Conservation (phyloP, 2,329 filamentous ascomycete genomes). For the Graphium sp. region DNA sequence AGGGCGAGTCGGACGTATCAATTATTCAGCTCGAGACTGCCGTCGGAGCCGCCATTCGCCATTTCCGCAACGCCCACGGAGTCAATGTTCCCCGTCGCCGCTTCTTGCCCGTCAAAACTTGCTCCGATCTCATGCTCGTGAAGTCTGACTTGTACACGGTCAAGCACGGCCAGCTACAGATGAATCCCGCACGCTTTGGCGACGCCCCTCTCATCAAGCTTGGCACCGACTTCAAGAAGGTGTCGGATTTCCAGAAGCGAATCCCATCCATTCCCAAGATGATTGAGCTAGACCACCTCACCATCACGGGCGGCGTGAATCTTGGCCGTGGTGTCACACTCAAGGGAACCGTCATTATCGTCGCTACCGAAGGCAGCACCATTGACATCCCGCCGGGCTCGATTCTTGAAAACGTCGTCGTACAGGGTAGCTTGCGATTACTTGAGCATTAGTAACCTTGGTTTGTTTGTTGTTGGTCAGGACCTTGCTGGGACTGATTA, state of each 20-base stretch:
- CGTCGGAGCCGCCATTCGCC: conserved; percentile 93
- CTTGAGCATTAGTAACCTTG: conserved; percentile 39
- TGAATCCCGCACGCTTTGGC: conserved; percentile 92
- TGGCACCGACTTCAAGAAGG: conserved; percentile 99
- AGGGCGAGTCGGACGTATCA: conserved; percentile 95
- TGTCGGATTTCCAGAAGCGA: conserved; percentile 85
- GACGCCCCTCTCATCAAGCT: conserved; percentile 98
- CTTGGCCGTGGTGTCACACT: conserved; percentile 87
- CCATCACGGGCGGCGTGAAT: conserved; percentile 95
- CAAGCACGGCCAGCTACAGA: conserved; percentile 94
- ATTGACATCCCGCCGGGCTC: conserved; percentile 96
- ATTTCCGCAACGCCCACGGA: conserved; percentile 97
- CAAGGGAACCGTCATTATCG: conserved; percentile 98
- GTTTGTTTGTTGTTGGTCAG: not conserved
- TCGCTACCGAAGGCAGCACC: conserved; percentile 92
- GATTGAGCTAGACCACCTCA: conserved; percentile 83
- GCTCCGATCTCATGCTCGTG: conserved; percentile 97
- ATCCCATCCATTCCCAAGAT: conserved; percentile 82
- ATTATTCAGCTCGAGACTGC: conserved; percentile 98
- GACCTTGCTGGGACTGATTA: no score
- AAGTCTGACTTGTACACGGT: conserved; percentile 98
- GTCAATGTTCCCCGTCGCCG: conserved; percentile 95
- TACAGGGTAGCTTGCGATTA: conserved; percentile 81
- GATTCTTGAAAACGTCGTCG: conserved; percentile 95
- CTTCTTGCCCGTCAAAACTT: conserved; percentile 99